phyloP scores from a whole-genome alignment of 805 yeast species.

The Yamadazyma nakazawae region DNA sequence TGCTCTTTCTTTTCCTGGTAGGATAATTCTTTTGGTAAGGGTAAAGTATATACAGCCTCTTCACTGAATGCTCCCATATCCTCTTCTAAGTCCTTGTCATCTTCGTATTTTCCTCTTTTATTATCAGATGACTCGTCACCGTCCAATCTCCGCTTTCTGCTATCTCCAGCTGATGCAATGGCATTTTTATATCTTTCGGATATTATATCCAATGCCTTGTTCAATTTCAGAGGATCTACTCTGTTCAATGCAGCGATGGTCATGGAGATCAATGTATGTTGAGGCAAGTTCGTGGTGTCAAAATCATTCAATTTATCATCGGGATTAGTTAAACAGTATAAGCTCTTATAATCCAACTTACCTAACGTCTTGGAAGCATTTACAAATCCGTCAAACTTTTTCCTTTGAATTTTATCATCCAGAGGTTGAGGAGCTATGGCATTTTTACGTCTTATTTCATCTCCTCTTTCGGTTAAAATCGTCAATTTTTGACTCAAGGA shows the following conservation, averaged over 20 bases:
- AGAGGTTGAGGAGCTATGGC: conserved; percentile 25
- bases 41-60: conserved; percentile 48
- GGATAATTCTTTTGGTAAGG: conserved; percentile 54
- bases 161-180: conserved; percentile 6
- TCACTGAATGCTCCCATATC: conserved; percentile 24
- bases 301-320: conserved; percentile 60
- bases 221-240: conserved; percentile 49
- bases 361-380: conserved; percentile 29
- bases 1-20: conserved; percentile 56
- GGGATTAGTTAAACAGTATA: conserved; percentile 65
- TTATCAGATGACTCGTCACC: conserved; percentile 2
- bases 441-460: conserved; percentile 40
- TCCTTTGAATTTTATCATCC: conserved; percentile 31
- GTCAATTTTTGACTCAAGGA: conserved; percentile 27
- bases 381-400: conserved; percentile 42
- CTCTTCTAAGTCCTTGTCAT: conserved; percentile 28
- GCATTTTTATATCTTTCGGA: conserved; percentile 58
- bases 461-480: conserved; percentile 34
- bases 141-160: conserved; percentile 3
- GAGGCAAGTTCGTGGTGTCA: conserved; percentile 68
- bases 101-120: conserved; percentile 16
- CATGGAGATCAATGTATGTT: conserved; percentile 59
- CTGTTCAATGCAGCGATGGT: conserved; percentile 63
- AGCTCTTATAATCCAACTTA: conserved; percentile 48
- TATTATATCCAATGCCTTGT: conserved; percentile 67